These are phyloP conservation scores for Candida jianshihensis DNA, from an alignment of 805 yeast species.

Conservation along the genomic window DNA sequence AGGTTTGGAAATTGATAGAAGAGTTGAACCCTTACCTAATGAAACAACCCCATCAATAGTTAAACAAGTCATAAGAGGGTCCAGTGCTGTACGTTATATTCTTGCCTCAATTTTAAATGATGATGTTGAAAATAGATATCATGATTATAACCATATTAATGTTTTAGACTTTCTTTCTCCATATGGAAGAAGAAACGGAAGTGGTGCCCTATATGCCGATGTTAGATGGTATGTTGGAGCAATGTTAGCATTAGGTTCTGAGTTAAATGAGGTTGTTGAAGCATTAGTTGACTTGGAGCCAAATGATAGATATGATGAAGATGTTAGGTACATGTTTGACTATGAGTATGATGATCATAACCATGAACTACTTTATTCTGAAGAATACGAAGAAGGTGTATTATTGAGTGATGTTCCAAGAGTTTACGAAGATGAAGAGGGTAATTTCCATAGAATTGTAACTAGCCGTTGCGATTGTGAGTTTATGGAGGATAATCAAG, in stretches of 20 bases:
- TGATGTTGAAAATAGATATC: slow-evolving; percentile 32
- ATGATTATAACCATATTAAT: slow-evolving; percentile 55
- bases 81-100: slow-evolving; percentile 55
- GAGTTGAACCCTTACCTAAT: slow-evolving; percentile 32
- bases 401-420: slow-evolving; percentile 12
- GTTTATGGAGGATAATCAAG: slow-evolving; percentile 17
- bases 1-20: slow-evolving; percentile 54
- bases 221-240: slow-evolving; percentile 53
- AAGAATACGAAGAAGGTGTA: slow-evolving; percentile 12
- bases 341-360: slow-evolving; percentile 42
- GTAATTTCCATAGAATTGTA: slow-evolving; percentile 20
- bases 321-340: slow-evolving; percentile 53
- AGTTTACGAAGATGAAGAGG: slow-evolving; percentile 22
- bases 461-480: slow-evolving; percentile 19
- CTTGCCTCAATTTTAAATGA: slow-evolving; percentile 55
- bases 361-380: slow-evolving; percentile 24
- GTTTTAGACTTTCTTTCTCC: slow-evolving; percentile 59
- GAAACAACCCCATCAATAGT: slow-evolving; percentile 37
- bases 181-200: slow-evolving; percentile 51
- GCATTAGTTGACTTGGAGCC: slow-evolving; percentile 47
- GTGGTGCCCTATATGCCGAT: slow-evolving; percentile 54
- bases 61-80: slow-evolving; percentile 48
- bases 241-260: slow-evolving; percentile 41
- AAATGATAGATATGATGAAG: slow-evolving; percentile 65
- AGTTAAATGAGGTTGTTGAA: slow-evolving; percentile 43